phyloP scores from a whole-genome alignment of 257 asterid genomes.

The Avicennia marina region DNA sequence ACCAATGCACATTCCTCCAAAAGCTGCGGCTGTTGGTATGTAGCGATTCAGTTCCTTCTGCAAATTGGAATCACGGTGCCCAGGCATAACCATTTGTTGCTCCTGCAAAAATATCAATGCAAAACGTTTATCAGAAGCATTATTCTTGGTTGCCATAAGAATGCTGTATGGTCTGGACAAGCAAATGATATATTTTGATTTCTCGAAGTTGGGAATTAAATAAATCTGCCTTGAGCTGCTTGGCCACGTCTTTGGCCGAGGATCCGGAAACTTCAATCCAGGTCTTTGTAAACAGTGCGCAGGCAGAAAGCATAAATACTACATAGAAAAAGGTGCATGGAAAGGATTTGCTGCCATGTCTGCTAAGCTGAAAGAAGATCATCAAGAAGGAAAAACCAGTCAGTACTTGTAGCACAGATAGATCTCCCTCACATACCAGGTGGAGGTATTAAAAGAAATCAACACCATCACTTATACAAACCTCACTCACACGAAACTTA shows the following conservation, averaged over 20 bases:
- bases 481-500: neutral
- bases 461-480: neutral
- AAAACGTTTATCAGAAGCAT: neutral
- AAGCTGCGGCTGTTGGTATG: conserved; percentile 83
- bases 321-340: conserved; percentile 65
- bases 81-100: too few species aligned
- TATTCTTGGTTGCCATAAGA: neutral
- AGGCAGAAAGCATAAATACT: conserved; percentile 61
- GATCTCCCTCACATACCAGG: neutral
- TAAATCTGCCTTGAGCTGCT: conserved; percentile 55
- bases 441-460: neutral
- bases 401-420: neutral
- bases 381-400: conserved; percentile 4
- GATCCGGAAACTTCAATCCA: conserved; percentile 82
- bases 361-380: conserved; percentile 43
- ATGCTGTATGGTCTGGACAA: neutral
- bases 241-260: conserved; percentile 68
- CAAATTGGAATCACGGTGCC: conserved; percentile 62
- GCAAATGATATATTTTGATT: neutral
- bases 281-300: conserved; percentile 68
- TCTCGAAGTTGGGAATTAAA: neutral
- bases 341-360: conserved; percentile 64
- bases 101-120: conserved; percentile 37
- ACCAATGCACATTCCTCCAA: conserved; percentile 75
- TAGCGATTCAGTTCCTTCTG: conserved; percentile 67